These are phyloP conservation scores for Aspergillus sparsus DNA, from an alignment of 495 filamentous ascomycete species.

Conservation along the genomic window DNA sequence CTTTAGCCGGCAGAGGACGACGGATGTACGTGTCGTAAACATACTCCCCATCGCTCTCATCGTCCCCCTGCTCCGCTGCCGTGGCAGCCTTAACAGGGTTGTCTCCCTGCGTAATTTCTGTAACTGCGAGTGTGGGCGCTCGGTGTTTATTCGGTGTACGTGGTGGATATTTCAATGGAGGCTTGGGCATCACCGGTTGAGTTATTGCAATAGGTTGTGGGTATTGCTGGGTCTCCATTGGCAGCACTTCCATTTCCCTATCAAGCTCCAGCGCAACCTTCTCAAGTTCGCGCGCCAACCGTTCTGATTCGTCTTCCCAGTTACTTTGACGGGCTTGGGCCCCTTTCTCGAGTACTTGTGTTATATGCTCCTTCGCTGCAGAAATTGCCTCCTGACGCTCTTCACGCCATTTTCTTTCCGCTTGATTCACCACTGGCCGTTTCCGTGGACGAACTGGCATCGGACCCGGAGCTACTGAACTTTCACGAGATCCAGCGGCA, in stretches of 20 bases:
- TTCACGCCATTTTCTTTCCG: conserved; percentile 46
- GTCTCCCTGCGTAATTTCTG: conserved; percentile 21
- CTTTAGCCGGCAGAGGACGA: conserved; percentile 36
- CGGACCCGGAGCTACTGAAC: conserved; percentile 1
- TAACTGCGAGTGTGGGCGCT: conserved; percentile 15
- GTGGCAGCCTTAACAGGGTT: neutral
- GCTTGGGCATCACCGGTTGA: conserved; percentile 26
- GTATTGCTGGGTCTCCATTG: conserved; percentile 20
- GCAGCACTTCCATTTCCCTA: conserved; percentile 21
- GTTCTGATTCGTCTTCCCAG: conserved; percentile 48
- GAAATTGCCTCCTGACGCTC: conserved; percentile 40
- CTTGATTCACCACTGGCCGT: conserved; percentile 47
- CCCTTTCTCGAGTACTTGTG: conserved; percentile 37
- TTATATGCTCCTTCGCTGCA: conserved; percentile 44
- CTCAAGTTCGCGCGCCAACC: conserved; percentile 48
- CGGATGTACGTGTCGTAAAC: conserved; percentile 66
- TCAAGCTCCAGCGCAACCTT: conserved; percentile 50
- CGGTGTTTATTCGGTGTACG: conserved; percentile 37
- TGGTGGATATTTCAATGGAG: conserved; percentile 43
- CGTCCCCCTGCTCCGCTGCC: conserved; percentile 25
- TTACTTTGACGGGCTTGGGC: conserved; percentile 35
- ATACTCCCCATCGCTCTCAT: conserved; percentile 55
- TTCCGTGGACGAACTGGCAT: conserved; percentile 33
- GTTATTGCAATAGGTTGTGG: neutral
- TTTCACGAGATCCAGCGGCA: conserved; percentile 18